A percentile compares a stretch with the other conserved stretches of the same genome.
Conservation (phyloP, 805 yeast genomes). For the Komagataella kurtzmanii region DNA sequence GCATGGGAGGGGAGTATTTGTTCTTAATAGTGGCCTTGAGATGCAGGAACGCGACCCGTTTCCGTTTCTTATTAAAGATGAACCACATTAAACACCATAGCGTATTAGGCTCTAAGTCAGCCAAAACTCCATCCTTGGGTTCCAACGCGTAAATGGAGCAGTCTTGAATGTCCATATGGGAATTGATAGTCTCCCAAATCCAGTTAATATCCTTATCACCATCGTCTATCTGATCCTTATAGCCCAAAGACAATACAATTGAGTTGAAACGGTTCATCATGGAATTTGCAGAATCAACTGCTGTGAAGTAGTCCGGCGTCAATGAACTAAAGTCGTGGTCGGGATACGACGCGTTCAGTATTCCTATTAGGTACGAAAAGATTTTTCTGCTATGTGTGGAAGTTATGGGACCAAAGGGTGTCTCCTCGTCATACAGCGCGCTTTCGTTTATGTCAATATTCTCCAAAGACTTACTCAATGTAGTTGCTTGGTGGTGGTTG, state of each 20-base stretch:
- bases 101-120: conserved; percentile 43
- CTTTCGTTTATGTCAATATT: neutral
- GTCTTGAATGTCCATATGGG: conserved; percentile 61
- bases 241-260: conserved; percentile 54
- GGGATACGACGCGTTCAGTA: conserved; percentile 84
- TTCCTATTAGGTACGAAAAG: conserved; percentile 83
- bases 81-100: conserved; percentile 83
- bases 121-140: conserved; percentile 49
- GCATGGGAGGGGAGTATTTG: conserved; percentile 23
- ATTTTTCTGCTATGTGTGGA: conserved; percentile 78
- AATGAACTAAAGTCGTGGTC: conserved; percentile 88
- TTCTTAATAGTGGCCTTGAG: conserved; percentile 34
- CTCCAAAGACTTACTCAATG: conserved; percentile 1
- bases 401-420: conserved; percentile 90
- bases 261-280: conserved; percentile 63
- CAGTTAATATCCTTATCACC: conserved; percentile 30
- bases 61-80: conserved; percentile 79
- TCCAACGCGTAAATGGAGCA: conserved; percentile 40
- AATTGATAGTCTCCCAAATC: conserved; percentile 83
- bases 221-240: conserved; percentile 11
- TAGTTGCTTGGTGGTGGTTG: conserved; percentile 9
- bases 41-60: conserved; percentile 80
- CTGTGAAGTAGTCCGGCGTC: conserved; percentile 63
- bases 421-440: conserved; percentile 5
- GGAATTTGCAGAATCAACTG: conserved; percentile 34